These are phyloP conservation scores for Austropuccinia psidii DNA, from an alignment of 1,284 basidiomycete genomes.

Conservation along the genomic window DNA sequence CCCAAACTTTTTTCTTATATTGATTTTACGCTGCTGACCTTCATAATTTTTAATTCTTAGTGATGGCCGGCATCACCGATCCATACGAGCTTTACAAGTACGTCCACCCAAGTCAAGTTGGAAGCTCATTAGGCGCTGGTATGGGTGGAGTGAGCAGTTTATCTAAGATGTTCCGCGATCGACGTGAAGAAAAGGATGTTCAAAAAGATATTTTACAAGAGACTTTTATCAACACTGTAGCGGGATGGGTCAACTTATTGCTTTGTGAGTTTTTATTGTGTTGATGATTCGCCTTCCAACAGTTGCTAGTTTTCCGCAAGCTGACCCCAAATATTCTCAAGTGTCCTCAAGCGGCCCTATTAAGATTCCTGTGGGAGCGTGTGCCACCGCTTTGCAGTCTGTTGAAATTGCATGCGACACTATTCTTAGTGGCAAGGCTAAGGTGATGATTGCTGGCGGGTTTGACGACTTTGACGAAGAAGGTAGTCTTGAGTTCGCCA, in stretches of 20 bases:
- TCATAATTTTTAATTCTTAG: slow-evolving; percentile 1
- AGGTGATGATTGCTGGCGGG: slow-evolving; percentile 97
- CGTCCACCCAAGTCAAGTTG: slow-evolving; percentile 88
- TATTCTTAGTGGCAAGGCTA: slow-evolving; percentile 87
- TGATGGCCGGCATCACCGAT: slow-evolving; percentile 94
- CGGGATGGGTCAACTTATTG: slow-evolving; percentile 94
- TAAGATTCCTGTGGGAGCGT: slow-evolving; percentile 98
- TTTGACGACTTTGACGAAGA: slow-evolving; percentile 95
- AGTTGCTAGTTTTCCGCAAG: background rate
- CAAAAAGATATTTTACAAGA: slow-evolving; percentile 98
- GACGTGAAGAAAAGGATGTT: slow-evolving; percentile 91
- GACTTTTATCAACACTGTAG: slow-evolving; percentile 96
- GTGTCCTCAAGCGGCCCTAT: slow-evolving; percentile 91
- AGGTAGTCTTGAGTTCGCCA: slow-evolving; percentile 56
- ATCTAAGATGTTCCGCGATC: slow-evolving; percentile 91
- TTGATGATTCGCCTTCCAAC: background rate
- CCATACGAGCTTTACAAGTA: slow-evolving; percentile 69
- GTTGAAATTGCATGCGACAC: slow-evolving; percentile 97
- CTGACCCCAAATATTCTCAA: background rate
- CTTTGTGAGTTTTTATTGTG: slow-evolving; percentile 50
- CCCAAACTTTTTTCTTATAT: background rate
- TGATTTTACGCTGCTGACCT: background rate
- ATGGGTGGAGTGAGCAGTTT: slow-evolving; percentile 42
- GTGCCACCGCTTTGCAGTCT: slow-evolving; percentile 94
- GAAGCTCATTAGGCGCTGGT: slow-evolving; percentile 39